These are phyloP conservation scores for Aspergillus ostianus DNA, from an alignment of 495 filamentous ascomycete genomes.

Conservation along the genomic window DNA sequence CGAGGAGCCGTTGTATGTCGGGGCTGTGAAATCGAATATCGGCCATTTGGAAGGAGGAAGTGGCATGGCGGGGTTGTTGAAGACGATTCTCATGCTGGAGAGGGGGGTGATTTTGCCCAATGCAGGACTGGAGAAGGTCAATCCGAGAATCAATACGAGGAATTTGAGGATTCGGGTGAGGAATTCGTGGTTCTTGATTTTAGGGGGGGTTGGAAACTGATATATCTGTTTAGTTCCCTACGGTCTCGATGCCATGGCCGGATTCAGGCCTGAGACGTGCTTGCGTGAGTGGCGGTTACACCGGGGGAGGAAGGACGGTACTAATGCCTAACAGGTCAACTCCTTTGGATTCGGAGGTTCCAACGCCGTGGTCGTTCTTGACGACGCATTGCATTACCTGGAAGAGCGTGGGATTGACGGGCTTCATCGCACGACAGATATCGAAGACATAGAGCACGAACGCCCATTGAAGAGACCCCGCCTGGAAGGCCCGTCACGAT, in stretches of 20 bases:
- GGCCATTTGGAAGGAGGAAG: conserved; percentile 54
- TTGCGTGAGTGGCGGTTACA: conserved; percentile 37
- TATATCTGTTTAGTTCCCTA: conserved; percentile 1
- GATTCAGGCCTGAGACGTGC: conserved; percentile 32
- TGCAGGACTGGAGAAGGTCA: conserved; percentile 27
- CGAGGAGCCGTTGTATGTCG: conserved; percentile 20
- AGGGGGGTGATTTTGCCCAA: conserved; percentile 41
- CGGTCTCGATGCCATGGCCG: conserved; percentile 30
- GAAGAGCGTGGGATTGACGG: neutral
- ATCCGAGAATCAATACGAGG: conserved; percentile 28
- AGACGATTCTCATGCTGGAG: conserved; percentile 52
- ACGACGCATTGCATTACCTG: conserved; percentile 14
- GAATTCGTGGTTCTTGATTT: too few species aligned
- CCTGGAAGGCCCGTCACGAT: too few species aligned
- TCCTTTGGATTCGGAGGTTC: conserved; percentile 65
- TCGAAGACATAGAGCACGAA: conserved; percentile 16
- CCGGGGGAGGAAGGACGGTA: too few species aligned
- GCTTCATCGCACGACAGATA: neutral
- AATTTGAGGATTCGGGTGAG: conserved; percentile 22
- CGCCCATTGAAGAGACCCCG: too few species aligned
- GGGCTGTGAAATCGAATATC: conserved; percentile 51
- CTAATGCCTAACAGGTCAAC: conserved; percentile 30
- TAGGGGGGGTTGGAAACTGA: too few species aligned
- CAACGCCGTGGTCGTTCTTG: conserved; percentile 59
- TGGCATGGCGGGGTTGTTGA: conserved; percentile 58